These are phyloP conservation scores for Penicillium taxi DNA, from an alignment of 495 filamentous ascomycete genomes.

Conservation along the genomic window DNA sequence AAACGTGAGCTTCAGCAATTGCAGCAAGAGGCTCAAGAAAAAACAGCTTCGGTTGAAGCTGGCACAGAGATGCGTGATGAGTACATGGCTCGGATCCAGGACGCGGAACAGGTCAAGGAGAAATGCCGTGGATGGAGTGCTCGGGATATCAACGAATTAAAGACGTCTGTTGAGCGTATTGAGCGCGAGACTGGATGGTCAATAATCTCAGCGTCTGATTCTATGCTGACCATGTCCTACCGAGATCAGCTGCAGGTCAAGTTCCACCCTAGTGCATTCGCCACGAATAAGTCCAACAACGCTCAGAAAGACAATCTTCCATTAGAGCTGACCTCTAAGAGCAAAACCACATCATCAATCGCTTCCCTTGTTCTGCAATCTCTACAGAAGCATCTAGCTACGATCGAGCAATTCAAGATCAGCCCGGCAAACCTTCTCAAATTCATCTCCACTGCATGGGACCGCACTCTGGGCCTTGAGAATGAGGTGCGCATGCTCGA, in stretches of 20 bases:
- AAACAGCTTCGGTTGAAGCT: constrained; percentile 51
- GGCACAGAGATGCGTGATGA: constrained; percentile 57
- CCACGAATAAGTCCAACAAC: constrained; percentile 11
- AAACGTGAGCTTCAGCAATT: constrained; percentile 55
- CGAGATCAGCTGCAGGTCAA: constrained; percentile 64
- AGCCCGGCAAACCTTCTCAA: constrained; percentile 30
- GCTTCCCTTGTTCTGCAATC: constrained; percentile 32
- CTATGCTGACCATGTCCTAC: constrained; percentile 70
- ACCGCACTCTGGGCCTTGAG: constrained; percentile 30
- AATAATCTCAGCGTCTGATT: constrained; percentile 56
- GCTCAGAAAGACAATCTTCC: constrained; percentile 16
- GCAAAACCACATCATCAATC: constrained; percentile 25
- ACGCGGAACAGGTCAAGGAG: constrained; percentile 77
- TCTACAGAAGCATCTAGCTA: constrained; percentile 26
- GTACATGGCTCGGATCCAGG: constrained; percentile 63
- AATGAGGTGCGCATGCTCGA: constrained; percentile 42
- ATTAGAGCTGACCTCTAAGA: constrained; percentile 24
- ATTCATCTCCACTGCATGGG: constrained; percentile 38
- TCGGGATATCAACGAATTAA: constrained; percentile 63
- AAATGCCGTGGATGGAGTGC: constrained; percentile 84
- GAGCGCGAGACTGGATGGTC: constrained; percentile 71
- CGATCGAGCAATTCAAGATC: constrained; percentile 24
- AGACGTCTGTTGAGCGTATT: constrained; percentile 60
- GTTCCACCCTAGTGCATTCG: constrained; percentile 61
- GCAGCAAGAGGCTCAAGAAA: constrained; percentile 52